These are phyloP conservation scores for Aspergillus ibericus DNA, from an alignment of 2,329 filamentous ascomycete species.

Conservation along the genomic window DNA sequence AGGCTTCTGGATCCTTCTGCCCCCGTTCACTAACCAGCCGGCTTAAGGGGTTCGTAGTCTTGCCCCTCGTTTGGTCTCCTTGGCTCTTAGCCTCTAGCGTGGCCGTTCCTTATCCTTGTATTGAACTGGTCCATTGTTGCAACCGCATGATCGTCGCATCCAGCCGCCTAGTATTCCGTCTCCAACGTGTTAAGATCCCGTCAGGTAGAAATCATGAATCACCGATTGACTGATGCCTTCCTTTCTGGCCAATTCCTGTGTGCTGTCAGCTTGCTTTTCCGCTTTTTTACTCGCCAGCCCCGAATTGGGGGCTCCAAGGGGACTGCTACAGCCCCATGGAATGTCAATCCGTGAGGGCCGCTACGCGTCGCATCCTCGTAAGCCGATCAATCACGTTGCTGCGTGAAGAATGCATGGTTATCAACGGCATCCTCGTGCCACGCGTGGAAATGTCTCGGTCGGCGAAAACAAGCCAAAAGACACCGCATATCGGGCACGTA, in stretches of 20 bases:
- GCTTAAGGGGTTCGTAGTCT: neutral
- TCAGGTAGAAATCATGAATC: neutral
- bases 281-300: neutral
- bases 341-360: neutral
- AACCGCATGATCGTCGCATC: neutral
- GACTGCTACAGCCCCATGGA: neutral
- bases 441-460: neutral
- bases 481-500: conserved; percentile 6
- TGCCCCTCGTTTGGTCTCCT: neutral
- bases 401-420: neutral
- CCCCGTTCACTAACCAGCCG: neutral
- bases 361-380: neutral
- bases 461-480: neutral
- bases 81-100: neutral
- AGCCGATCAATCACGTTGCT: neutral
- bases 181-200: neutral
- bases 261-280: neutral
- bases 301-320: neutral
- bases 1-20: conserved; percentile 16
- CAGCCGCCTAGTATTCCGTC: neutral
- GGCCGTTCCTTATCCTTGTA: neutral
- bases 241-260: neutral
- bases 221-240: neutral
- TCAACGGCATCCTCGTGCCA: neutral
- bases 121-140: neutral